Evolutionary conservation across 2,329 filamentous ascomycete species (phyloP).

Genomic region (Harringtonia lauricola): DNA sequence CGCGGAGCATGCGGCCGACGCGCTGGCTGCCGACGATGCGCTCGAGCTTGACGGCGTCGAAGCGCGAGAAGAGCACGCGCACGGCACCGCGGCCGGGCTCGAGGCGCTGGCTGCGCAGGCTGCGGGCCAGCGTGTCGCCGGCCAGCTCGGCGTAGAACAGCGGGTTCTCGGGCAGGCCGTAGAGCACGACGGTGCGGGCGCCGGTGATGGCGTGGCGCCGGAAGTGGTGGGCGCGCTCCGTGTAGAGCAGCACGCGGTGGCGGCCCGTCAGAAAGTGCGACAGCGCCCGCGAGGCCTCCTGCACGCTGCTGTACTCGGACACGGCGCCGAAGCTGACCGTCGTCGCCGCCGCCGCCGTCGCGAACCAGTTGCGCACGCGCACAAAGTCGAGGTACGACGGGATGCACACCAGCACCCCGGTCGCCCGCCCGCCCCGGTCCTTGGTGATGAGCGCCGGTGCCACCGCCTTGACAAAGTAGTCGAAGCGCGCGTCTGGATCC

Average conservation of each 20-base stretch:
- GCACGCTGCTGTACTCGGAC: conserved; percentile 73
- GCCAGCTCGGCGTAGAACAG: conserved; percentile 69
- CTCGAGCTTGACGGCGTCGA: conserved; percentile 83
- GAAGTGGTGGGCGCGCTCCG: conserved; percentile 95
- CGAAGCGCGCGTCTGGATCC: conserved; percentile 83
- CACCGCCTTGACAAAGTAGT: conserved; percentile 76
- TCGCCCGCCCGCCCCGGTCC: neutral
- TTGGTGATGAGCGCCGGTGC: conserved; percentile 50
- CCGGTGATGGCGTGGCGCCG: conserved; percentile 74
- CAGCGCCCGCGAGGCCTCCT: conserved; percentile 71
- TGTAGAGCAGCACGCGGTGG: conserved; percentile 78
- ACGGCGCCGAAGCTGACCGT: conserved; percentile 65
- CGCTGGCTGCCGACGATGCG: conserved; percentile 74
- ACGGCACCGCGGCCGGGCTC: conserved; percentile 50
- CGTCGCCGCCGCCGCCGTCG: conserved; percentile 50
- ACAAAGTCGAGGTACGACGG: conserved; percentile 94
- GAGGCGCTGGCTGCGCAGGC: conserved; percentile 41
- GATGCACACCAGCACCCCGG: conserved; percentile 76
- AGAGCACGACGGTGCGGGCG: conserved; percentile 70
- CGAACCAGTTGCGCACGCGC: conserved; percentile 83
- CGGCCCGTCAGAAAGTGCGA: conserved; percentile 79
- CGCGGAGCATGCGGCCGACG: conserved; percentile 72
- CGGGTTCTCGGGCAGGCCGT: conserved; percentile 82
- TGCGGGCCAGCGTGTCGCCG: conserved; percentile 53
- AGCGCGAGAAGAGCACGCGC: conserved; percentile 67